A percentile compares a stretch with the other conserved stretches of the same genome.
Conservation (phyloP, 208 protist species). For the Trypanosoma grayi region DNA sequence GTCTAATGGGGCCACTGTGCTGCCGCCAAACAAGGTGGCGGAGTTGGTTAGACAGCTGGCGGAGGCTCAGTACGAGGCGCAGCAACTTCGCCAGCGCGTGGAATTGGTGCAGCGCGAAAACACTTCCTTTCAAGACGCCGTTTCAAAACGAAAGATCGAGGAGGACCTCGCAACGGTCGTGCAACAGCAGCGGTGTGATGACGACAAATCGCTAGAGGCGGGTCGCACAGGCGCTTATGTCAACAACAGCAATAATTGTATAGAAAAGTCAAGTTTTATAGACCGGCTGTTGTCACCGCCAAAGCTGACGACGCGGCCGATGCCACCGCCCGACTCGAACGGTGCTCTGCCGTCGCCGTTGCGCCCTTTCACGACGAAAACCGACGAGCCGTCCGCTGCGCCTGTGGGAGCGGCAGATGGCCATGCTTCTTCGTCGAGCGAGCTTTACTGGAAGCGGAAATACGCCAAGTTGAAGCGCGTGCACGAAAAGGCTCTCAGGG, state of each 20-base stretch:
- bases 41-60: slow-evolving; percentile 72
- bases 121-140: neutral
- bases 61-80: slow-evolving; percentile 45
- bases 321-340: neutral
- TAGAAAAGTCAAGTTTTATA: slow-evolving; percentile 5
- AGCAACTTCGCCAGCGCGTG: slow-evolving; percentile 35
- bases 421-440: neutral
- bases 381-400: neutral
- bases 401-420: neutral
- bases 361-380: neutral
- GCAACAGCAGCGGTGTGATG: slow-evolving; percentile 1
- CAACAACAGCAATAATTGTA: neutral
- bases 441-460: slow-evolving; percentile 30
- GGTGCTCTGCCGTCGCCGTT: neutral
- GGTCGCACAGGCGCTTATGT: neutral
- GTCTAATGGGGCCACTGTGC: slow-evolving; percentile 22
- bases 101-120: slow-evolving; percentile 23
- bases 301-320: neutral
- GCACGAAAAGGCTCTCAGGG: slow-evolving; percentile 26
- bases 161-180: neutral
- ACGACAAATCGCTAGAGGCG: neutral
- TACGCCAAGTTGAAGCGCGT: slow-evolving; percentile 36
- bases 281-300: neutral
- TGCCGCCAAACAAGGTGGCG: slow-evolving; percentile 39
- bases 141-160: neutral